Evolutionary conservation across 2,329 filamentous ascomycete genomes (phyloP).

Genomic region (Diaporthe capsici): DNA sequence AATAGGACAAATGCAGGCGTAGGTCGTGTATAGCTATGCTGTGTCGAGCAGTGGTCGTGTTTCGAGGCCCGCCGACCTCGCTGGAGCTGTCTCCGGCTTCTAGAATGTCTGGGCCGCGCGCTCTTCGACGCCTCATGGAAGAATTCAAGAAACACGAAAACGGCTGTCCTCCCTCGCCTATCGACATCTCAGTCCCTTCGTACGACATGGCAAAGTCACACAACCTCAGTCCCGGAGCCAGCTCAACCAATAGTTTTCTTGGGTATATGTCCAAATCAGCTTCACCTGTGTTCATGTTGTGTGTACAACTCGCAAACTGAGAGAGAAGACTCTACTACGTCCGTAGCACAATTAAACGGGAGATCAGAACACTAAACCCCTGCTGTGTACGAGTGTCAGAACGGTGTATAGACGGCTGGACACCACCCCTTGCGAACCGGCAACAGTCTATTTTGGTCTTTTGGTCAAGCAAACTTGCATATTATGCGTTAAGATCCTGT

Average conservation of each 20-base stretch:
- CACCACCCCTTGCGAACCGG: too few relatives aligned
- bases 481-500: not conserved
- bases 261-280: not conserved
- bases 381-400: too few relatives aligned
- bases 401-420: not conserved
- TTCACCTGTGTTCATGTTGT: not conserved
- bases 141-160: not conserved
- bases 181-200: not conserved
- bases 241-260: not conserved
- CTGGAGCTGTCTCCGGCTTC: not conserved
- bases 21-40: not conserved
- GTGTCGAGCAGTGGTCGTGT: not conserved
- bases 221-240: not conserved
- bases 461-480: not conserved
- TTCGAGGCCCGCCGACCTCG: not conserved
- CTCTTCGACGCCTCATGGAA: not conserved
- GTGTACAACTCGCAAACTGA: not conserved
- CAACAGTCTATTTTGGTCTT: not conserved
- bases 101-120: not conserved
- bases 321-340: not conserved
- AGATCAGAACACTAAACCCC: not conserved
- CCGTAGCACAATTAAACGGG: not conserved
- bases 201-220: not conserved
- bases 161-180: not conserved
- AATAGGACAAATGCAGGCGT: too few relatives aligned